These are phyloP conservation scores for Lactarius tabidus DNA, from an alignment of 768 basidiomycete genomes.

Conservation along the genomic window DNA sequence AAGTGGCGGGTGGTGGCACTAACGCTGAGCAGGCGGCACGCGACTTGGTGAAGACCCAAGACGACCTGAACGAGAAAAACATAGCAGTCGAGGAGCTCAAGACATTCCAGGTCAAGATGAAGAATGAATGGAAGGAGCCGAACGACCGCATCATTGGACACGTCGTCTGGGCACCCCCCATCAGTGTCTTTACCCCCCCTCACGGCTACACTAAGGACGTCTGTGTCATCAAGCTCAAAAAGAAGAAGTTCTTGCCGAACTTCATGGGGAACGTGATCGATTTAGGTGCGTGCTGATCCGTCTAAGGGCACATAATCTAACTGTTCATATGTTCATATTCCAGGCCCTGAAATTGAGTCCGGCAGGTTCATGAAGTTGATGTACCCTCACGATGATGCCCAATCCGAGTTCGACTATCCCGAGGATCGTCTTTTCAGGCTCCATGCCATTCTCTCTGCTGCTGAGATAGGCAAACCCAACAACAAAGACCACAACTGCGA, in stretches of 20 bases:
- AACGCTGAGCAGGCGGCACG: background rate
- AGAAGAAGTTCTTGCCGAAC: background rate
- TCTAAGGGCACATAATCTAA: background rate
- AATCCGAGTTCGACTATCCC: background rate
- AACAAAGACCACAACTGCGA: background rate
- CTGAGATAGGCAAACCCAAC: conserved; percentile 1
- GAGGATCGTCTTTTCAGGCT: background rate
- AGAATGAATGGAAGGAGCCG: background rate
- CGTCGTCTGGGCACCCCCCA: conserved; percentile 8
- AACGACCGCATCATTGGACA: conserved; percentile 1
- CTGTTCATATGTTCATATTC: no score
- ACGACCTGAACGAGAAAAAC: background rate
- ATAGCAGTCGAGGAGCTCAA: background rate
- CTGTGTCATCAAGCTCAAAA: background rate
- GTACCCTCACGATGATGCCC: background rate
- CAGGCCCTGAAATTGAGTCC: background rate
- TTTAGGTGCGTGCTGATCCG: background rate
- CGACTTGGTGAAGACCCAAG: background rate
- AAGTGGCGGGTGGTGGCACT: background rate
- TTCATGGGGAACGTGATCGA: background rate
- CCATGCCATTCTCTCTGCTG: background rate
- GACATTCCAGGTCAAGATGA: background rate
- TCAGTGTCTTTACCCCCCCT: background rate
- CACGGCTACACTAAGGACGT: background rate
- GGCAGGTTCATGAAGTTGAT: background rate